phyloP scores from a whole-genome alignment of 1,284 basidiomycete genomes.

The Ceratorhiza oryzae-sativae region DNA sequence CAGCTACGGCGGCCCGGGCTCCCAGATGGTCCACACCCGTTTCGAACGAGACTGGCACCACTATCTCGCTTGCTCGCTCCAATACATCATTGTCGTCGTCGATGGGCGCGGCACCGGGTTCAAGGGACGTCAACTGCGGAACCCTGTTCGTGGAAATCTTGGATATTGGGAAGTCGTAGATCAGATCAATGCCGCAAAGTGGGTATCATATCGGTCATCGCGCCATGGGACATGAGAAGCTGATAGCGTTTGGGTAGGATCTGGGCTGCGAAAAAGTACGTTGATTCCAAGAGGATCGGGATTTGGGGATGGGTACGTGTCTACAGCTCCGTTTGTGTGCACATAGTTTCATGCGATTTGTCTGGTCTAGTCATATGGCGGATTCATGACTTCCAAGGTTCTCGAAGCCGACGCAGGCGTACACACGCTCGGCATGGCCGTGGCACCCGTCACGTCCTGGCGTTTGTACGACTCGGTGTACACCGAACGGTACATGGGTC shows the following conservation, averaged over 20 bases:
- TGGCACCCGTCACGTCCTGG: slow-evolving; percentile 92
- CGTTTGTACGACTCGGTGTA: slow-evolving; percentile 86
- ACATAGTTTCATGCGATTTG: slow-evolving; percentile 33
- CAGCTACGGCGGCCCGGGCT: slow-evolving; percentile 90
- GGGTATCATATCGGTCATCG: slow-evolving; percentile 46
- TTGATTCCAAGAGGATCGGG: slow-evolving; percentile 84
- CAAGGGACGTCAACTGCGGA: slow-evolving; percentile 82
- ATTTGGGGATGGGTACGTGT: slow-evolving; percentile 93
- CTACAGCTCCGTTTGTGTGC: slow-evolving; percentile 1
- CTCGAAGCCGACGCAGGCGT: slow-evolving; percentile 86
- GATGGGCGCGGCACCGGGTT: slow-evolving; percentile 96
- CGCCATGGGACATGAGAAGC: neutral
- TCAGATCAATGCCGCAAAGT: slow-evolving; percentile 86
- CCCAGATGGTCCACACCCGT: slow-evolving; percentile 73
- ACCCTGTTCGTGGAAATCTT: slow-evolving; percentile 83
- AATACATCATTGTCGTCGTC: slow-evolving; percentile 86
- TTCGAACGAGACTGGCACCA: slow-evolving; percentile 85
- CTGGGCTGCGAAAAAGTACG: slow-evolving; percentile 78
- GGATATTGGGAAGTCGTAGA: slow-evolving; percentile 88
- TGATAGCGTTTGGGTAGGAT: slow-evolving; percentile 54
- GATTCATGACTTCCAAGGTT: slow-evolving; percentile 91
- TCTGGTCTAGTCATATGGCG: slow-evolving; percentile 79
- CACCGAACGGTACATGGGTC: slow-evolving; percentile 97
- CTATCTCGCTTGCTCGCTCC: slow-evolving; percentile 80
- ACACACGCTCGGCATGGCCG: slow-evolving; percentile 87